These are phyloP conservation scores for Entrophospora sp. DNA, from an alignment of 192 early-diverging fungal genomes.

Conservation along the genomic window DNA sequence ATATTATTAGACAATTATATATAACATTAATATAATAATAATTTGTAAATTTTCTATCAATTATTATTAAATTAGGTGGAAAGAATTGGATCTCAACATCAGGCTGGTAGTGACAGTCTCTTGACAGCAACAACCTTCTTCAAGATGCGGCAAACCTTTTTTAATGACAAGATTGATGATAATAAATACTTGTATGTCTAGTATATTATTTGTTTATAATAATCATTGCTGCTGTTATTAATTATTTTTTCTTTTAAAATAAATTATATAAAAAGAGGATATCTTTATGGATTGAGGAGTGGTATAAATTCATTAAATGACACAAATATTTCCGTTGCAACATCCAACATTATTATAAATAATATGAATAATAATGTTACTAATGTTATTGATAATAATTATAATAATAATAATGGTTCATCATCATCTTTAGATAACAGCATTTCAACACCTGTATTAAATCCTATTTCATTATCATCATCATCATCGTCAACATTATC, in stretches of 20 bases:
- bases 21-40: too few species aligned
- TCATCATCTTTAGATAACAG: too few species aligned
- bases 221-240: neutral
- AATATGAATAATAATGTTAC: neutral
- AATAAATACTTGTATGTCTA: conserved; percentile 68
- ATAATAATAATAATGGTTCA: neutral
- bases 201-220: neutral
- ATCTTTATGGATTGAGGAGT: conserved; percentile 40
- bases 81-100: conserved; percentile 95
- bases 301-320: conserved; percentile 3
- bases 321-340: neutral
- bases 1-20: too few species aligned
- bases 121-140: conserved; percentile 98
- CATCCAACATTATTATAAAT: neutral
- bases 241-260: neutral
- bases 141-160: conserved; percentile 93
- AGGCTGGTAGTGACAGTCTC: conserved; percentile 95
- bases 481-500: neutral
- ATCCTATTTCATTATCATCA: neutral
- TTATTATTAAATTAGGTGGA: conserved; percentile 45
- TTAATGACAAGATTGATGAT: conserved; percentile 95
- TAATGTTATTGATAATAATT: conserved; percentile 7
- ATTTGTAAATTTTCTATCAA: neutral
- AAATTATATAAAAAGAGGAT: conserved; percentile 28
- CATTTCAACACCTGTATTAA: neutral